Conservation (phyloP, 352 stramenopile genomes). For the Peronospora farinosa region DNA sequence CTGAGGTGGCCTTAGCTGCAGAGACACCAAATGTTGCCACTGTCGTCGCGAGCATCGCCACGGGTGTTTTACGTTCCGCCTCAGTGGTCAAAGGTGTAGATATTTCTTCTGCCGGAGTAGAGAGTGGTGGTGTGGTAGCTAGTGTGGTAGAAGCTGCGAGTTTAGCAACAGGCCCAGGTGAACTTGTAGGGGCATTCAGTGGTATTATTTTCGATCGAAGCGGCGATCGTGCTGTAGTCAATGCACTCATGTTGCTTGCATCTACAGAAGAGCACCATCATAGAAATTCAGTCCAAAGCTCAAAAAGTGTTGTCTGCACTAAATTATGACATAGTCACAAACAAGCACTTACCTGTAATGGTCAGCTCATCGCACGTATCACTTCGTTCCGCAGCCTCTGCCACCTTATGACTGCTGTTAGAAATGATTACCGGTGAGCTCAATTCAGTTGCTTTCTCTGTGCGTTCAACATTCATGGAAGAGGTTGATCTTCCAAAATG, state of each 20-base stretch:
- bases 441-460: conserved; percentile 3
- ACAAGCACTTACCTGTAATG: conserved; percentile 24
- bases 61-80: not conserved
- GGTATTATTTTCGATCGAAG: not conserved
- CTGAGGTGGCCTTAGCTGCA: conserved; percentile 6
- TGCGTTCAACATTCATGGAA: conserved; percentile 9
- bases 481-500: conserved; percentile 13
- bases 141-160: conserved; percentile 1
- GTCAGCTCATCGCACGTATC: conserved; percentile 32
- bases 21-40: not conserved
- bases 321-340: not conserved
- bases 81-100: conserved; percentile 4
- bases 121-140: not conserved
- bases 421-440: conserved; percentile 9
- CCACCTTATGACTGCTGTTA: conserved; percentile 4
- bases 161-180: not conserved
- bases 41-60: not conserved
- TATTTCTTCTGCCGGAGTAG: not conserved
- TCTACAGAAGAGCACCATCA: conserved; percentile 14
- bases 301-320: not conserved
- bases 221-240: conserved; percentile 6
- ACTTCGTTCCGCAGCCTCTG: conserved; percentile 12
- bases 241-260: conserved; percentile 7
- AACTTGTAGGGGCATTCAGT: conserved; percentile 1
- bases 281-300: not conserved